These are phyloP conservation scores for Ophiostoma sp. DNA, from an alignment of 2,329 filamentous ascomycete genomes.

Conservation along the genomic window DNA sequence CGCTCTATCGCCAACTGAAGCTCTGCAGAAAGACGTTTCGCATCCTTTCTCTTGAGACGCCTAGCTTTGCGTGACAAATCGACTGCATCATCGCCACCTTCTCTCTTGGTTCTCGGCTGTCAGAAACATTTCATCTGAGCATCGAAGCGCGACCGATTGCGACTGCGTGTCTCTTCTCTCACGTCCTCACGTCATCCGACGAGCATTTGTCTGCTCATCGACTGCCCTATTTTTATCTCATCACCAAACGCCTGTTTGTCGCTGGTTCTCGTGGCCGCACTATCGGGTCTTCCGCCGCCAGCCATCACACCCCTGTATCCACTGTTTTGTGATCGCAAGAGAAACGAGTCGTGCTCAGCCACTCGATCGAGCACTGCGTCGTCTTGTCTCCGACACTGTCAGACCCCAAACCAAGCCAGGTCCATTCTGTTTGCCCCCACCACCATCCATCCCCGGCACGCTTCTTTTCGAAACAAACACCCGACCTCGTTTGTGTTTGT, in stretches of 20 bases:
- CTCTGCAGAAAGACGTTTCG: too few species aligned
- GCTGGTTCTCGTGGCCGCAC: background rate
- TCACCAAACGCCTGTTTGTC: too few species aligned
- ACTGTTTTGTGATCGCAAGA: background rate
- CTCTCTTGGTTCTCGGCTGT: background rate
- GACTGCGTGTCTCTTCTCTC: background rate
- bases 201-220: background rate
- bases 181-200: background rate
- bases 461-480: constrained; percentile 17
- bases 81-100: background rate
- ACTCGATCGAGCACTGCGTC: constrained; percentile 13
- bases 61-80: too few species aligned
- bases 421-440: too few species aligned
- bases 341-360: constrained; percentile 23
- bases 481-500: background rate
- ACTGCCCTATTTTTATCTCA: constrained; percentile 4
- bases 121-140: background rate
- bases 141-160: background rate
- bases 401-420: too few species aligned
- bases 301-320: background rate
- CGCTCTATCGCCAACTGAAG: too few species aligned
- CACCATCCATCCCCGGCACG: too few species aligned
- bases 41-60: too few species aligned
- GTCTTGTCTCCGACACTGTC: background rate
- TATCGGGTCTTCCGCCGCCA: background rate